Conservation (phyloP, 2,329 filamentous ascomycete species). For the Curvularia eragrostidis region DNA sequence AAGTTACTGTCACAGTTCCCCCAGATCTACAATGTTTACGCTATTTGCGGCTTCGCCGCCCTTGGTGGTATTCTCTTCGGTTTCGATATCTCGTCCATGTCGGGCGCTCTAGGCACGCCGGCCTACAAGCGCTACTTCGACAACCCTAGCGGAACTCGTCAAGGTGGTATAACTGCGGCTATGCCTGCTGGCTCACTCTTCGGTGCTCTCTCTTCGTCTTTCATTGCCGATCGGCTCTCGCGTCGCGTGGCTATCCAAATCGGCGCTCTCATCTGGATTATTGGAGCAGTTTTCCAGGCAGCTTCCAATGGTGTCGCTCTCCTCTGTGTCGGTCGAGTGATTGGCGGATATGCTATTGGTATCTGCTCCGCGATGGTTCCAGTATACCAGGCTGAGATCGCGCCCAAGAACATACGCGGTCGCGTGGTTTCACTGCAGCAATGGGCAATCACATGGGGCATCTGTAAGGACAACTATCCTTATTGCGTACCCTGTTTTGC, state of each 20-base stretch:
- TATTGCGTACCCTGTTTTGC: no score
- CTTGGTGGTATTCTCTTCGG: constrained; percentile 57
- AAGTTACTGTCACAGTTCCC: constrained; percentile 35
- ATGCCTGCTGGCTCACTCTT: constrained; percentile 60
- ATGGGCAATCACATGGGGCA: constrained; percentile 68
- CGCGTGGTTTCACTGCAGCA: constrained; percentile 67
- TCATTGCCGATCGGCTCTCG: constrained; percentile 56
- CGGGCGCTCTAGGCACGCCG: constrained; percentile 48
- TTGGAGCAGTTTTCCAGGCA: constrained; percentile 53
- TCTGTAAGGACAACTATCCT: constrained; percentile 47
- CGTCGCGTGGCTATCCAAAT: constrained; percentile 54
- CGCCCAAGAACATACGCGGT: constrained; percentile 56
- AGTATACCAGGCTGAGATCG: constrained; percentile 90
- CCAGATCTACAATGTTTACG: constrained; percentile 51
- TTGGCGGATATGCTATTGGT: constrained; percentile 86
- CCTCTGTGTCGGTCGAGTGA: constrained; percentile 66
- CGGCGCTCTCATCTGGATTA: constrained; percentile 54
- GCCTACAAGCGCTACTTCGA: constrained; percentile 50
- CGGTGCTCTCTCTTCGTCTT: constrained; percentile 55
- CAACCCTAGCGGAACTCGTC: constrained; percentile 42
- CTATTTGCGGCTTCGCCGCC: constrained; percentile 65
- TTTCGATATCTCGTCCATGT: constrained; percentile 52
- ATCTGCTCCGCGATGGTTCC: constrained; percentile 91
- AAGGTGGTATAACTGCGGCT: constrained; percentile 56
- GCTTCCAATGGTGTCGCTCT: constrained; percentile 49